A percentile compares a stretch with the other conserved stretches of the same genome.
phyloP scores from a whole-genome alignment of 176 grass and related monocot species.

The Puccinellia tenuiflora region DNA sequence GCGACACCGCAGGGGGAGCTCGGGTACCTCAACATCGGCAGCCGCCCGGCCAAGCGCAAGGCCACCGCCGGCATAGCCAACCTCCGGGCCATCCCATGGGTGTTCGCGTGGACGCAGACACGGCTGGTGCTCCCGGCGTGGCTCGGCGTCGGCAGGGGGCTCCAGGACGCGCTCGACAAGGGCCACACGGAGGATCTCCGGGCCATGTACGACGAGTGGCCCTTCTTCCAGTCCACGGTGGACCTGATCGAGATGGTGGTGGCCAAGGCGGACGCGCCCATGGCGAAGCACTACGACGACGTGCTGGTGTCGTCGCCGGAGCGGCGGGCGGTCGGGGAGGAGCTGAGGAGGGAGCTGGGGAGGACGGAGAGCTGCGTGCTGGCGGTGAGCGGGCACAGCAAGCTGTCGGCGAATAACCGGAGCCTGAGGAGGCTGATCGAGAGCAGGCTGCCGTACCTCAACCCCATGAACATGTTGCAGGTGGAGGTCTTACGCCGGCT shows the following conservation, averaged over 20 bases:
- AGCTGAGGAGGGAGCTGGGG: conserved; percentile 45
- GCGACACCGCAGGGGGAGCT: conserved; percentile 86
- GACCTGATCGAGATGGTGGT: conserved; percentile 96
- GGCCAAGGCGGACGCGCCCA: conserved; percentile 72
- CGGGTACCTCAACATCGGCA: conserved; percentile 80
- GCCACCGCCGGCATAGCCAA: conserved; percentile 48
- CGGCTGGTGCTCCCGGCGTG: conserved; percentile 83
- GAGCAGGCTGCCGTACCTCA: conserved; percentile 67
- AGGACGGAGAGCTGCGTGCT: conserved; percentile 59
- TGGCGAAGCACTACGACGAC: conserved; percentile 72
- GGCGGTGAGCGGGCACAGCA: conserved; percentile 66
- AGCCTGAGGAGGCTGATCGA: conserved; percentile 67
- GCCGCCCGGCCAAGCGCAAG: conserved; percentile 58
- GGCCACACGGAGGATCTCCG: conserved; percentile 54
- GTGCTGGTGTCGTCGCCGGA: conserved; percentile 40
- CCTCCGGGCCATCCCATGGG: conserved; percentile 85
- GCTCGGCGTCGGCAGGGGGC: conserved; percentile 68
- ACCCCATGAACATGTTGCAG: conserved; percentile 89
- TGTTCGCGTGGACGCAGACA: conserved; percentile 96
- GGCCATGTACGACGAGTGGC: conserved; percentile 89
- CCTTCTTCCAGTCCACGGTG: conserved; percentile 84
- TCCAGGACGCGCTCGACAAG: conserved; percentile 53
- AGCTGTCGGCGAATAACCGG: conserved; percentile 64
- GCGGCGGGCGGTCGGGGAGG: conserved; percentile 26
- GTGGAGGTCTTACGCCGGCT: conserved; percentile 76